Conservation (phyloP, 192 early-diverging fungal genomes). For the Globomyces pollinis-pini region DNA sequence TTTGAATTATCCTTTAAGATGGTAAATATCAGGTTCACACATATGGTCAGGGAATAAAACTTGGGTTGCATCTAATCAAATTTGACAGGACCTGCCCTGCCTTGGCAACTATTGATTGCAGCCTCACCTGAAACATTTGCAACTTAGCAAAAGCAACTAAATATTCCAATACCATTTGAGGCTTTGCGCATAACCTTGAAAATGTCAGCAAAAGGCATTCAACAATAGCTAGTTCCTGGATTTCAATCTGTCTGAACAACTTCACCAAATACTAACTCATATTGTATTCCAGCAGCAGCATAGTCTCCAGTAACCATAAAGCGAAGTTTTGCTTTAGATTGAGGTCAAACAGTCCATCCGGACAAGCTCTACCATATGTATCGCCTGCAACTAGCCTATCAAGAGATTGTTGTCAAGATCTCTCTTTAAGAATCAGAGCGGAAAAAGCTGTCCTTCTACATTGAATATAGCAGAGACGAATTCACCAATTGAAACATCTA, state of each 20-base stretch:
- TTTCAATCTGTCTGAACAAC: slow-evolving; percentile 13
- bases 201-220: slow-evolving; percentile 25
- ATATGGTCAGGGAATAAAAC: slow-evolving; percentile 26
- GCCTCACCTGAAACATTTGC: slow-evolving; percentile 15
- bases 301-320: slow-evolving; percentile 5
- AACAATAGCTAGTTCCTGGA: slow-evolving; percentile 15
- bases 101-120: neutral
- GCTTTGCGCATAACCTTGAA: slow-evolving; percentile 15
- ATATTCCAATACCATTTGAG: slow-evolving; percentile 26
- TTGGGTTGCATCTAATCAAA: slow-evolving; percentile 4
- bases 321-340: slow-evolving; percentile 14
- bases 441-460: slow-evolving; percentile 13
- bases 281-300: slow-evolving; percentile 11
- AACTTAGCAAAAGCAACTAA: slow-evolving; percentile 25
- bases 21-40: slow-evolving; percentile 28
- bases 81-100: neutral
- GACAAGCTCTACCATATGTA: slow-evolving; percentile 10
- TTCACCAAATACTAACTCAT: slow-evolving; percentile 17
- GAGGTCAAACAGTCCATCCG: slow-evolving; percentile 14
- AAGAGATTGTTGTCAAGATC: slow-evolving; percentile 19
- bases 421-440: slow-evolving; percentile 22
- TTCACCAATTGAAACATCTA: slow-evolving; percentile 15
- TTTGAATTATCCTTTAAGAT: slow-evolving; percentile 23
- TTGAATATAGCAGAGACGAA: slow-evolving; percentile 15
- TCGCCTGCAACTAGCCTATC: slow-evolving; percentile 12